A percentile compares a stretch with the other conserved stretches of the same genome.
phyloP scores from a whole-genome alignment of 1,139 yeast genomes.

The Pichia sp. region DNA sequence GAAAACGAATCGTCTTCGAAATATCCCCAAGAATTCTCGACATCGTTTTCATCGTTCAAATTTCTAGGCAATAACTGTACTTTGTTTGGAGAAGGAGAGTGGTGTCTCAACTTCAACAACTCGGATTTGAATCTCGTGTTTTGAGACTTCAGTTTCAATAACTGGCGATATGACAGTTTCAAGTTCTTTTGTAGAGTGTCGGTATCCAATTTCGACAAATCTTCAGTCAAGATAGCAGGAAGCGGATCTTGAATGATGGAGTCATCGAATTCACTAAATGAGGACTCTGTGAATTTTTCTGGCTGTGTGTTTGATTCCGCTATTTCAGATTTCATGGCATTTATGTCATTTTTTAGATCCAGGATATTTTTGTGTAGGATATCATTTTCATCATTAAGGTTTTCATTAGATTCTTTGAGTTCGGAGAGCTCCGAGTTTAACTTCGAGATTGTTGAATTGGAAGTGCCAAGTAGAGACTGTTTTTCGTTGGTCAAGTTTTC shows the following conservation, averaged over 20 bases:
- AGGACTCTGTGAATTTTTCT: conserved; percentile 3
- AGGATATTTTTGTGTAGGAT: conserved; percentile 43
- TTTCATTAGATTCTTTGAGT: conserved; percentile 47
- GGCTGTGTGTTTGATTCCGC: not conserved
- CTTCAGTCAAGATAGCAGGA: conserved; percentile 28
- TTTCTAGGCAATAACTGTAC: not conserved
- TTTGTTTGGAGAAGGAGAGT: conserved; percentile 5
- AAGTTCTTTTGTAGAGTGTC: conserved; percentile 67
- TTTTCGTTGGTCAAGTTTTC: conserved; percentile 47
- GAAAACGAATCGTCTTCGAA: conserved; percentile 32
- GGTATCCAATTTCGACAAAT: conserved; percentile 53
- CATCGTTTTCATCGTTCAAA: conserved; percentile 16
- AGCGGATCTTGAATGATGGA: conserved; percentile 31
- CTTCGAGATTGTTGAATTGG: conserved; percentile 35
- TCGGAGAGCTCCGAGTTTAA: conserved; percentile 42
- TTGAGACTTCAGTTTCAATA: conserved; percentile 46
- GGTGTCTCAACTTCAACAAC: conserved; percentile 3
- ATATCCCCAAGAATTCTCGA: conserved; percentile 35
- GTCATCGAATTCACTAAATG: conserved; percentile 25
- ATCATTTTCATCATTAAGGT: conserved; percentile 63
- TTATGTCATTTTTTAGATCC: conserved; percentile 28
- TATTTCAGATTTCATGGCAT: conserved; percentile 21
- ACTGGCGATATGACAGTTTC: conserved; percentile 59
- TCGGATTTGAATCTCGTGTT: conserved; percentile 13
- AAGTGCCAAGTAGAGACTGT: conserved; percentile 37